Percentiles rank a stretch among this genome's conserved stretches.
Evolutionary conservation across 306 rosid species (phyloP).

Genomic region (Dicorynia guianensis): DNA sequence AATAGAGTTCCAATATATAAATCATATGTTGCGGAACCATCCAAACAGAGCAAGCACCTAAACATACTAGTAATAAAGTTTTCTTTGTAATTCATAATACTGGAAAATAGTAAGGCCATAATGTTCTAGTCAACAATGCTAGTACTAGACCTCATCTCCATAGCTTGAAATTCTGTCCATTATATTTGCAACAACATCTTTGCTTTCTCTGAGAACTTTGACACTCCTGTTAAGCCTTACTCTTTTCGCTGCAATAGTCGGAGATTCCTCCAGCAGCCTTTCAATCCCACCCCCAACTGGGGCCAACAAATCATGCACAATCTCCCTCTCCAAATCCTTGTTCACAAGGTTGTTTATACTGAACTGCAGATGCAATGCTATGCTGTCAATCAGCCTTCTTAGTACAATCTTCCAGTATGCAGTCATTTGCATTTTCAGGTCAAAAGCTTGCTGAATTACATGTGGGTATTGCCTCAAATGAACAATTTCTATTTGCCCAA

Average conservation of each 20-base stretch:
- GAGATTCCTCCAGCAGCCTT: constrained; percentile 58
- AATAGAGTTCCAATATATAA: no score
- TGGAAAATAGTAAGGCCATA: no score
- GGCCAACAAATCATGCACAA: constrained; percentile 38
- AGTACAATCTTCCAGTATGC: constrained; percentile 65
- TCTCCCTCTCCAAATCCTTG: constrained; percentile 51
- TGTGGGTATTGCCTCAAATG: constrained; percentile 20
- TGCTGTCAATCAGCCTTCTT: constrained; percentile 51
- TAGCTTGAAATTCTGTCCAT: constrained; percentile 50
- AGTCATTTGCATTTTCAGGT: constrained; percentile 54
- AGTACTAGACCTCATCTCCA: neutral
- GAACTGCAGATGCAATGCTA: constrained; percentile 51
- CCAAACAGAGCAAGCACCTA: no score
- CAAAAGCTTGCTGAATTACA: constrained; percentile 51
- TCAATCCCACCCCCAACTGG: constrained; percentile 50
- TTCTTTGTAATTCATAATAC: no score
- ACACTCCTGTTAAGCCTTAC: constrained; percentile 47
- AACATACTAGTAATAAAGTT: no score
- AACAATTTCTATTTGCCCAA: constrained; percentile 46
- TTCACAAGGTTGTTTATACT: constrained; percentile 46
- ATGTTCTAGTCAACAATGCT: no score
- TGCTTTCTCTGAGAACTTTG: constrained; percentile 42
- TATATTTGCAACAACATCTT: constrained; percentile 29
- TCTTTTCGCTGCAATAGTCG: constrained; percentile 48
- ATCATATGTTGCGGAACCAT: no score